A percentile compares a stretch with the other conserved stretches of the same genome.
Conservation (phyloP, 352 stramenopile species). For the Lagenidium giganteum region DNA sequence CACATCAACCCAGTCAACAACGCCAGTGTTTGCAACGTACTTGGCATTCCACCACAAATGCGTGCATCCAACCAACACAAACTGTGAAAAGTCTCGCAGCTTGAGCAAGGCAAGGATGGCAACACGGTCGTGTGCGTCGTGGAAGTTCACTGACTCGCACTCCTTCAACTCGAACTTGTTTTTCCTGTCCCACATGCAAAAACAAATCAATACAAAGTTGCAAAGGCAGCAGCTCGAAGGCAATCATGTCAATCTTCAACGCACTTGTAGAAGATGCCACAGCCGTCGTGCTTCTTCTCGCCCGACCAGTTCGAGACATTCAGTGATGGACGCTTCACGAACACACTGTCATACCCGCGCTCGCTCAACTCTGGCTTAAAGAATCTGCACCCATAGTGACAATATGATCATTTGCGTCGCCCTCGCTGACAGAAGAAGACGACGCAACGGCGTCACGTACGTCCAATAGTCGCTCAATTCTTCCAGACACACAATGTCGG, state of each 20-base stretch:
- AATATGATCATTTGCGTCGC: background rate
- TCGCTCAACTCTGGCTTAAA: conserved; percentile 73
- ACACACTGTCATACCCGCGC: conserved; percentile 82
- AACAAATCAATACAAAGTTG: too few relatives aligned
- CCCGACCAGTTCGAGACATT: conserved; percentile 84
- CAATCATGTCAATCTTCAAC: conserved; percentile 3
- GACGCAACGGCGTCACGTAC: conserved; percentile 24
- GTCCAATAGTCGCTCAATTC: conserved; percentile 88
- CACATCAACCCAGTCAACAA: background rate
- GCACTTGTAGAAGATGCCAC: conserved; percentile 85
- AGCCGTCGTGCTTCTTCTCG: conserved; percentile 85
- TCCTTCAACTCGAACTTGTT: conserved; percentile 85
- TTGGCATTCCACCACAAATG: conserved; percentile 88
- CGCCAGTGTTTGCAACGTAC: conserved; percentile 22
- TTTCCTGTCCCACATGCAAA: conserved; percentile 28
- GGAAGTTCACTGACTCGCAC: conserved; percentile 82
- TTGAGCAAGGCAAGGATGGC: conserved; percentile 82
- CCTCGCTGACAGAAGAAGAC: background rate
- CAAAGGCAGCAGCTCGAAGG: background rate
- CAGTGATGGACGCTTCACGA: conserved; percentile 80
- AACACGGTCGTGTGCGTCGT: conserved; percentile 81
- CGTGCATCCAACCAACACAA: conserved; percentile 76
- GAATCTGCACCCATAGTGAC: conserved; percentile 36
- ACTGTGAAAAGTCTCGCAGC: conserved; percentile 78
- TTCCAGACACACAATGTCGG: conserved; percentile 81